Base-by-base conservation (phyloP, 2,329 filamentous ascomycete species). In the Ophiostoma angusticollis region DNA sequence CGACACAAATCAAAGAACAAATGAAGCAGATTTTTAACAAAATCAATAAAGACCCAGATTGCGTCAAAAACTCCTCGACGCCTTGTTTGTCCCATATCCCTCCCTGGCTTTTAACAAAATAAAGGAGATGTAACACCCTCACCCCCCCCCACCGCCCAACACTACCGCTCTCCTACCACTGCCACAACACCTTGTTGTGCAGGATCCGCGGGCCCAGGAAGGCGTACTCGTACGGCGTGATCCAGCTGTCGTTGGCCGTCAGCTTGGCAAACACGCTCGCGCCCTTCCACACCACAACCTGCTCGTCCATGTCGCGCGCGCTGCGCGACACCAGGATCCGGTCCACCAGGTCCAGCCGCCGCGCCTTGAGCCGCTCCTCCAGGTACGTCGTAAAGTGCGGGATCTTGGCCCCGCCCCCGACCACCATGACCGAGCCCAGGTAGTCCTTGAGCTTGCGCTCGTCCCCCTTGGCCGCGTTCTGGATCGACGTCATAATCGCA, bases 221-320 rank as follows among this genome's bases (percentile, higher is more conserved):
- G 62, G 95, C 86, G 60, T 89, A 95, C 66, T 96, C 89, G 51
- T 80, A 68, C 33, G 76, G 74, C 12, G 80, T 81, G 53, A 96
- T 84, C 91, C 91, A 98, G 52, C 82, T 91, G 58, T 98, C 91
- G 60, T 96, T 96, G 13, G 85, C 87, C 32, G 78, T 74, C 50
- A 96, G 64, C 62, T 93, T 86, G 3, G 85, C 87, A 65, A 95
- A 98, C 13, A 98, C 87, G 55, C 86, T 94, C 1, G 84, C 91
- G 4, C 91, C 91, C 69, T 98, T 98, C 91, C 91, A 98, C 8
- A 80, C 79, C 38, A 96, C 82, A n/a, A 96, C 87, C 60, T 95
- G 86, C 44, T 91, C 85, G 60, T 98, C 91, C 64, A 98, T 80
- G 51, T 98, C 91, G 51, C 89, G 70, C 0, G 91, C 91, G 69